Conservation (phyloP, 1,284 basidiomycete species). For the Ganoderma sinense region DNA sequence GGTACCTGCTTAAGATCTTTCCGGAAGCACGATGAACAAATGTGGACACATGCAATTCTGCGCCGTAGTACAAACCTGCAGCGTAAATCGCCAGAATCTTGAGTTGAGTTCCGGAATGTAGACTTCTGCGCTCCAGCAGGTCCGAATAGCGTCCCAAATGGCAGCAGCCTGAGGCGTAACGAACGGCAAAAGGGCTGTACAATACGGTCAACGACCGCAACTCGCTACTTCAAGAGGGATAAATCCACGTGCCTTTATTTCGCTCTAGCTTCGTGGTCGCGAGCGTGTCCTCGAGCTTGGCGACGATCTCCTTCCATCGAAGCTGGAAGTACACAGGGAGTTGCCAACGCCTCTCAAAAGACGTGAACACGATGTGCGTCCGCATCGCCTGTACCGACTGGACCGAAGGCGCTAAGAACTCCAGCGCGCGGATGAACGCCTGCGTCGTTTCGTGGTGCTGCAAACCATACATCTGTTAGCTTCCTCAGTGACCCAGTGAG, state of each 20-base stretch:
- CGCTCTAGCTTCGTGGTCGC: conserved; percentile 52
- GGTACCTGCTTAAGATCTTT: conserved; percentile 82
- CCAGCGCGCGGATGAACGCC: conserved; percentile 86
- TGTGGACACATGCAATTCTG: not conserved
- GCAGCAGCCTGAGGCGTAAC: conserved; percentile 70
- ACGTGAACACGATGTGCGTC: conserved; percentile 69
- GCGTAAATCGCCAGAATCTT: conserved; percentile 87
- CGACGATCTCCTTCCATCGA: conserved; percentile 95
- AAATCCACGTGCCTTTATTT: conserved; percentile 46
- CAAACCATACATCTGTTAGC: not conserved
- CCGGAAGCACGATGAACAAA: not conserved
- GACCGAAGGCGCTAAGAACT: conserved; percentile 82
- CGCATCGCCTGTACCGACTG: conserved; percentile 77
- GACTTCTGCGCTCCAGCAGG: conserved; percentile 87
- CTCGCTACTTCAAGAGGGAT: not conserved
- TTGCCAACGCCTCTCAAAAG: conserved; percentile 92
- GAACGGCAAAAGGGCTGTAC: conserved; percentile 47
- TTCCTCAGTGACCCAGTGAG: conserved; percentile 7
- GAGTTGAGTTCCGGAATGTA: conserved; percentile 83
- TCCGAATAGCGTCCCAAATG: conserved; percentile 75
- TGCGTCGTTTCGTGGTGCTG: conserved; percentile 88
- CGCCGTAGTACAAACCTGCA: conserved; percentile 67
- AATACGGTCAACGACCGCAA: not conserved
- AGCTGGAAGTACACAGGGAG: conserved; percentile 97
- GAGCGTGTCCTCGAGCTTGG: conserved; percentile 75